These are phyloP conservation scores for Tolypocladium sp. DNA, from an alignment of 2,329 filamentous ascomycete genomes.

Conservation along the genomic window DNA sequence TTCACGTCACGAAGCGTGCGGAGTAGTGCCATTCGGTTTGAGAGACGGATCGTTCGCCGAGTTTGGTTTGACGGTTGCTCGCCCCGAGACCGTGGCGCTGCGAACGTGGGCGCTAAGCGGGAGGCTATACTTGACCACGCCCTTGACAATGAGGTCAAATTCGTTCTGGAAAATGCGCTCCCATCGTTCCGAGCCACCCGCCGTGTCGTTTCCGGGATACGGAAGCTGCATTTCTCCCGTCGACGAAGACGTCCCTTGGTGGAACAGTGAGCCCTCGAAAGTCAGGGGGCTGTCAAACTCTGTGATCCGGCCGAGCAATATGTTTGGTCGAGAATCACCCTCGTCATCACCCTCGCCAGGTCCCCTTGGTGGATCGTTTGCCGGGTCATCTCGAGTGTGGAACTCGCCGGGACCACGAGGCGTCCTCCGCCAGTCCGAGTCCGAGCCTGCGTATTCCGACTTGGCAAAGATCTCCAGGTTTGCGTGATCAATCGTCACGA, in stretches of 20 bases:
- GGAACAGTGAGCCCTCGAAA: conserved; percentile 85
- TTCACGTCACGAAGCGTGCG: conserved; percentile 3
- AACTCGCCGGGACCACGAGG: conserved; percentile 17
- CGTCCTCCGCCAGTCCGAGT: conserved; percentile 49
- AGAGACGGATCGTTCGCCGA: conserved; percentile 52
- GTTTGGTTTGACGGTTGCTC: conserved; percentile 52
- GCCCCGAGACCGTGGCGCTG: conserved; percentile 50
- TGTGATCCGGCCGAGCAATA: conserved; percentile 83
- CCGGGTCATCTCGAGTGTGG: conserved; percentile 19
- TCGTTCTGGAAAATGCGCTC: conserved; percentile 83
- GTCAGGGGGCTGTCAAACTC: conserved; percentile 79
- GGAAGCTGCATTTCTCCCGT: conserved; percentile 74
- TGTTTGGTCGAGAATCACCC: conserved; percentile 56
- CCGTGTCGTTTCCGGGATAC: conserved; percentile 81
- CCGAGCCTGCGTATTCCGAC: conserved; percentile 74
- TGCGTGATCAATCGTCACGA: conserved; percentile 75
- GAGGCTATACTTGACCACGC: conserved; percentile 74
- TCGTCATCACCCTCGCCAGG: conserved; percentile 42
- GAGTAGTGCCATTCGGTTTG: conserved; percentile 64
- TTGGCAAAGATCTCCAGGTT: conserved; percentile 93
- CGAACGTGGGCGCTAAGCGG: conserved; percentile 52
- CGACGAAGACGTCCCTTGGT: conserved; percentile 61
- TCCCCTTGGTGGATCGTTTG: conserved; percentile 28
- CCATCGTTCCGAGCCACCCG: conserved; percentile 80
- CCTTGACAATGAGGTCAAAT: conserved; percentile 87